Evolutionary conservation across 164 flowering plant genomes (phyloP), one percentile per base, ranked within the genome.

Genomic region (Umbellularia californica): DNA sequence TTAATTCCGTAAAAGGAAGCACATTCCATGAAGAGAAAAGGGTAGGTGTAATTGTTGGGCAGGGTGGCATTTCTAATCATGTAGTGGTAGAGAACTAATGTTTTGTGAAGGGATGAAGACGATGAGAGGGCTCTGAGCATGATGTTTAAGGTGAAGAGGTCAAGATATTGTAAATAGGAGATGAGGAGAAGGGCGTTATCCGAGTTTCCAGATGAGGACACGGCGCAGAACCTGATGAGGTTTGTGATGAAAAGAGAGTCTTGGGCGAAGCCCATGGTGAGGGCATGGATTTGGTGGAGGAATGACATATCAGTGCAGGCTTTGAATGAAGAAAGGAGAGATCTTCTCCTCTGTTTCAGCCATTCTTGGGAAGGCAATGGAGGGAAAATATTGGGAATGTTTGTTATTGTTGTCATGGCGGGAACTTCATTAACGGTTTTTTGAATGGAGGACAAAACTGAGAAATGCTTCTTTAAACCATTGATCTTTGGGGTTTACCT

Each of bases 211-310:
- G 52, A 15, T 33, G n/a, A 50, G 71, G 52, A 69, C 19, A 33
- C 14, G 2, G 51, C 2, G 23, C 23, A 69, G 52, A 69, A 41
- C 23, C 13, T 24, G 67, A 65, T 12, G 27, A 65, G 68, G 3
- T 65, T 24, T 24, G 28, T 24, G 27, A 65, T 11, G 23, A 65
- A 2, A 24, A n/a, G 20, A 33, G 27, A 24, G 33, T 35, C 52
- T 15, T 41, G 50, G 23, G 71, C 71, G 15, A 69, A n/a, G 5
- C 71, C 71, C 12, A 50, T 47, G 71, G 71, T 69, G 24, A 69
- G 71, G 51, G 71, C 27, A 23, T 69, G 71, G 51, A 69, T 35
- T 69, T 69, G 71, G 51, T n/a, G 25, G 51, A 35, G 71, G 19
- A 19, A 35, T 69, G 33, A 2, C 52, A 69, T 69, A 20, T 41